Conservation (phyloP, 2,329 filamentous ascomycete genomes). For the Claviceps humidiphila region DNA sequence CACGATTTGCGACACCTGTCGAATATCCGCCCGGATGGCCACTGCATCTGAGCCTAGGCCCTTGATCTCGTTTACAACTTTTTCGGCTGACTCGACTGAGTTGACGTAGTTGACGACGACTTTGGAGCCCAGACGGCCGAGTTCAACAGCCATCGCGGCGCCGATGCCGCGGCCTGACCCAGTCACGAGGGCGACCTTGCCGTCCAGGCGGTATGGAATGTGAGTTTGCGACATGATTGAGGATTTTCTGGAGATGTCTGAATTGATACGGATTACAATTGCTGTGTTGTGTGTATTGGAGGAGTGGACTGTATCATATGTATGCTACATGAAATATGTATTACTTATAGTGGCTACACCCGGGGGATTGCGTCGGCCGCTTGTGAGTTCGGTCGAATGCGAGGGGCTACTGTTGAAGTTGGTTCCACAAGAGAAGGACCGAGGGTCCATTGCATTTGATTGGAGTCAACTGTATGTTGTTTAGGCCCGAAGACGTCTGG, state of each 20-base stretch:
- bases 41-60: constrained; percentile 46
- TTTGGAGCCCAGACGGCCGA: constrained; percentile 42
- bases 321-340: too few species aligned
- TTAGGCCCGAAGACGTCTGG: too few species aligned
- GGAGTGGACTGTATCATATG: too few species aligned
- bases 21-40: constrained; percentile 55
- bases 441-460: too few species aligned
- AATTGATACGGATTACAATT: not conserved
- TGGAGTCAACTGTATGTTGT: too few species aligned
- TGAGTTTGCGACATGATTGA: not conserved
- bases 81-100: constrained; percentile 41
- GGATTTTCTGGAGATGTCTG: not conserved
- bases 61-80: constrained; percentile 40
- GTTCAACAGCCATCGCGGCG: constrained; percentile 42
- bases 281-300: not conserved
- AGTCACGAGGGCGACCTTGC: constrained; percentile 23
- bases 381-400: too few species aligned
- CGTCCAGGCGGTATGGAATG: constrained; percentile 4
- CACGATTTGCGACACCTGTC: constrained; percentile 48
- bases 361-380: too few species aligned
- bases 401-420: too few species aligned
- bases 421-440: too few species aligned
- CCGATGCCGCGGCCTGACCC: constrained; percentile 43
- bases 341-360: too few species aligned
- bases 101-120: constrained; percentile 48